phyloP scores from a whole-genome alignment of 805 yeast species.

The Kurtzmaniella fragi region DNA sequence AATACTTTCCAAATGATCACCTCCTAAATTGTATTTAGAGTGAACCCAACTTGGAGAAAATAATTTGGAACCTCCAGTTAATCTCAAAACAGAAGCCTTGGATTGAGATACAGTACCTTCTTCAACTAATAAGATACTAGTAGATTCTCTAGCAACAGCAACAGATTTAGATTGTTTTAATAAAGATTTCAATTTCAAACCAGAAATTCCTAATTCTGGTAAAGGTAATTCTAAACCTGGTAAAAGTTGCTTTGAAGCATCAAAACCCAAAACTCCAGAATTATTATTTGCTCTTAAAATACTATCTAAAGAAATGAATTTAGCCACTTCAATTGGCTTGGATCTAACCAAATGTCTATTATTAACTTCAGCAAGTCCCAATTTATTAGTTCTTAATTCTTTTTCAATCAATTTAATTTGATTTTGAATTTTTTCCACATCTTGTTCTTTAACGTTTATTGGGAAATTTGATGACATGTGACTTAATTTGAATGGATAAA shows the following conservation, averaged over 20 bases:
- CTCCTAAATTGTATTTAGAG: constrained; percentile 61
- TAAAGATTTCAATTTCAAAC: constrained; percentile 62
- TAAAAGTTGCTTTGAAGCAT: constrained; percentile 58
- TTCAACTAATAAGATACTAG: constrained; percentile 57
- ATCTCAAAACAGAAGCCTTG: constrained; percentile 58
- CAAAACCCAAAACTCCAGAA: constrained; percentile 62
- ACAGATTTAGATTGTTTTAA: constrained; percentile 39
- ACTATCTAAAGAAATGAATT: constrained; percentile 65
- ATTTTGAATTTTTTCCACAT: constrained; percentile 17
- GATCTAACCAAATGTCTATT: constrained; percentile 76
- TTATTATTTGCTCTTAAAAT: constrained; percentile 61
- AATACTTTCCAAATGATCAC: constrained; percentile 41
- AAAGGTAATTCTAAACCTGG: constrained; percentile 75
- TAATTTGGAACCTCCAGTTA: constrained; percentile 72
- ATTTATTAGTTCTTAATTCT: constrained; percentile 57
- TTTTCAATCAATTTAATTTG: constrained; percentile 43
- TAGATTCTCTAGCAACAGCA: constrained; percentile 68
- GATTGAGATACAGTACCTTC: constrained; percentile 28
- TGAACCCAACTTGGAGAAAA: constrained; percentile 85
- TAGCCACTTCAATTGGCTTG: constrained; percentile 66
- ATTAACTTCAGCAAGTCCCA: constrained; percentile 75
- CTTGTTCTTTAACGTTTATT: constrained; percentile 32
- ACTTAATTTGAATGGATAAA: constrained; percentile 85
- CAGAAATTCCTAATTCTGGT: constrained; percentile 66
- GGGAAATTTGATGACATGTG: constrained; percentile 66